A percentile compares a stretch with the other conserved stretches of the same genome.
These are phyloP conservation scores for Aspergillus transmontanensis DNA, from an alignment of 2,329 filamentous ascomycete species.

Conservation along the genomic window DNA sequence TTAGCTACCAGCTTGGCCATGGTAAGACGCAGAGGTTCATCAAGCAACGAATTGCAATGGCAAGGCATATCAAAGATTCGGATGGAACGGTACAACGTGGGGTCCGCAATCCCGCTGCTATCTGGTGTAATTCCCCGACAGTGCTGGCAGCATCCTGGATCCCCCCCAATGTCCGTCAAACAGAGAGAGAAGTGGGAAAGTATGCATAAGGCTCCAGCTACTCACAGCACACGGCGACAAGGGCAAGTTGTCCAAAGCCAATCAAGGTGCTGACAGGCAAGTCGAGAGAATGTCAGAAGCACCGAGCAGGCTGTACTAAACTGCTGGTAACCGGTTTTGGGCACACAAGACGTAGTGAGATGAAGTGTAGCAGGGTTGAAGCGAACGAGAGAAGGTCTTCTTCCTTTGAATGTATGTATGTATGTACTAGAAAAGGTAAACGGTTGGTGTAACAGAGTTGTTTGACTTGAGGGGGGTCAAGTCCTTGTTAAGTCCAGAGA, in stretches of 20 bases:
- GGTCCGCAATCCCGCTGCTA: not conserved
- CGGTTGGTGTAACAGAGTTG: not conserved
- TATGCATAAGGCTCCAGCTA: conserved; percentile 1
- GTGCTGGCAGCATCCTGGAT: conserved; percentile 2
- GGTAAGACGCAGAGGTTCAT: not conserved
- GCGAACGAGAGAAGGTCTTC: not conserved
- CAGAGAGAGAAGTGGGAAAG: conserved; percentile 4
- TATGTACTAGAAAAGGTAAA: not conserved
- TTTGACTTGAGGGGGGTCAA: not conserved
- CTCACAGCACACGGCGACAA: not conserved
- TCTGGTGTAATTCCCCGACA: conserved; percentile 2
- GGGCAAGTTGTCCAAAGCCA: not conserved
- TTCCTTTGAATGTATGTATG: not conserved
- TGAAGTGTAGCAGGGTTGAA: not conserved
- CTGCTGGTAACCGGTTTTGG: conserved; percentile 1
- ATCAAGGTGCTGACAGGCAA: not conserved
- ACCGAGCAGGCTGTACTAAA: not conserved
- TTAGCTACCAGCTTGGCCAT: conserved; percentile 4
- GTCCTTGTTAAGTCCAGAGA: not conserved
- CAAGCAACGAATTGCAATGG: conserved; percentile 2
- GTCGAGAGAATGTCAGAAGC: not conserved
- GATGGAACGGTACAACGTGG: conserved; percentile 3
- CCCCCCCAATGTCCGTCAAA: conserved; percentile 3
- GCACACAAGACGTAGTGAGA: not conserved
- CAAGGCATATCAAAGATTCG: not conserved